Evolutionary conservation across 257 asterid genomes (phyloP), one percentile per base, ranked within the genome.

Genomic region (Solanum pinnatisectum): DNA sequence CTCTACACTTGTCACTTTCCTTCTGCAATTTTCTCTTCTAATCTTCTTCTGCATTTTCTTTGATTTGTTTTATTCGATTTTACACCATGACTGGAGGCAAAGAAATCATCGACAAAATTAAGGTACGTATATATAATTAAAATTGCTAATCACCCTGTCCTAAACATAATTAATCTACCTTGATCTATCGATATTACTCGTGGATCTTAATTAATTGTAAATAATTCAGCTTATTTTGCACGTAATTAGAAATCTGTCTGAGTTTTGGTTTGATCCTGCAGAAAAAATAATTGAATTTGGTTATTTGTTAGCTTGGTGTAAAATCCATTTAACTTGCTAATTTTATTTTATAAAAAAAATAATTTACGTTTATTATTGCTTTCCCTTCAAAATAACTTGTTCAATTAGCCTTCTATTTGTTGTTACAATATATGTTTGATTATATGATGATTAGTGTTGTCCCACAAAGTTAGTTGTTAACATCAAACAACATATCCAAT

Each of bases 41-140:
- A 13, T 87, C n/a, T 23, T 46, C 86, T 87, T 40, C 39, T 18
- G 20, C 36, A 6, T 15, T 44, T 71, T 12, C 1, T 20, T 5
- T 46, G 1, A 39, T 30, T 46, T 22, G 37, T 22, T 60, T 22
- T 60, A 11, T 22, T 60, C 13, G 0, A 9, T 68, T 35, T 36
- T 78, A 33, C 77, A 83, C 7, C 84, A 94, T 93, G 95, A 27
- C 94, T 13, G 95, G 95, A 37, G 89, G 92, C 52, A 73, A 73
- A 87, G 95, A 93, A 87, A 90, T 93, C 49, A 87, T 94, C 52
- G 91, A 92, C 33, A 95, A 94, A 90, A 92, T 94, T 89, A 95
- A 95, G 98, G 98, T 95, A 90, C 72, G 16, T 84, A 25, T 25
- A 4, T 3, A 14, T 86, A 36, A 10, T 18, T 33, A 72, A 72